Base-by-base conservation (phyloP, 345 rosid genomes). In the Eucalyptus albens region DNA sequence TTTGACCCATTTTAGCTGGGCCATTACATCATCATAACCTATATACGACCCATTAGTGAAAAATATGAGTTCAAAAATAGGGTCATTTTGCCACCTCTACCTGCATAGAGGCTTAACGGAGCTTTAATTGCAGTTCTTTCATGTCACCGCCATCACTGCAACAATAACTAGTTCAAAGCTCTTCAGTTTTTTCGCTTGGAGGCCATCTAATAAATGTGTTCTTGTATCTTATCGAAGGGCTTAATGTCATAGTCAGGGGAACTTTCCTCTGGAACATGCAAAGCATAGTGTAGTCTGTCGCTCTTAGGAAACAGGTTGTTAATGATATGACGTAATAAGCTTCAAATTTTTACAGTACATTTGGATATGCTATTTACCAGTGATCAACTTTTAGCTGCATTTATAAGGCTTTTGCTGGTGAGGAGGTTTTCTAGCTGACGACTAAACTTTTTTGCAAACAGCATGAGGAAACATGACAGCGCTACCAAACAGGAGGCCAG, bases 401-500 rank as follows among this genome's bases (percentile, higher is more conserved):
- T 69, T 69, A 69, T 69, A 17, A 69, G 81, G 81, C 81, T 69
- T 69, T 69, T 19, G 81, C 24, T 9, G 44, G 13, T 33, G 44
- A 33, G 81, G 81, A 69, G 81, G 44, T 33, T 69, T 69, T 17
- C 81, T 69, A 33, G 44, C 81, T 33, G 81, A 17, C 11, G 7
- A 69, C 81, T 15, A 10, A 69, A 33, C 24, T 9, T 69, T 69
- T 33, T 17, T 5, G 24, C 24, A 3, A 89, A 55, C 94, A 97
- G 99, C 91, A 95, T 96, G 99, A 95, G 96, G 92, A 98, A 96
- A 92, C 99, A 97, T 92, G 99, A 97, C 93, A 93, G 99, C 90
- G 99, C 99, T 89, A 96, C 81, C 8, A 97, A 97, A 94, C 98
- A 97, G 50, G 99, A 97, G 91, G 99, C 99, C 90, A 97, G 96